Percentiles rank a stretch among this genome's conserved stretches.
phyloP scores from a whole-genome alignment of 148 eudicot species.

The Rhododendron vialii region DNA sequence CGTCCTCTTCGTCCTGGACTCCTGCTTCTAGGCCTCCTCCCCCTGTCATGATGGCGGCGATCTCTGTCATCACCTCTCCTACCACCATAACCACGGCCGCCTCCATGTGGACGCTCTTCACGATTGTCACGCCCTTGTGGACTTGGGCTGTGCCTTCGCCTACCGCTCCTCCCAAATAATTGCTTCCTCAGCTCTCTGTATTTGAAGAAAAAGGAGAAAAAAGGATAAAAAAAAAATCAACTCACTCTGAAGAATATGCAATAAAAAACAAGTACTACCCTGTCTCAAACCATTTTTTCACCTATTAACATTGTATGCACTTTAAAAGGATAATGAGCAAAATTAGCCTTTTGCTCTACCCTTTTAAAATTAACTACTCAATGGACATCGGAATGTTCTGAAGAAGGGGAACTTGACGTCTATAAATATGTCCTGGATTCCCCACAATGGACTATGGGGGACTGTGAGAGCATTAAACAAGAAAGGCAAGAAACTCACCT shows the following conservation, averaged over 20 bases:
- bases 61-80: constrained; percentile 72
- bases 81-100: constrained; percentile 81
- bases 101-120: constrained; percentile 54
- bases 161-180: constrained; percentile 70
- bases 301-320: not conserved
- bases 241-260: not conserved
- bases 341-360: not conserved
- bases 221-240: not conserved
- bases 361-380: not conserved
- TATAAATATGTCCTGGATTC: not conserved
- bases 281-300: not conserved
- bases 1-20: constrained; percentile 84
- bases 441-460: not conserved
- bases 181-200: constrained; percentile 80
- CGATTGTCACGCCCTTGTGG: constrained; percentile 57
- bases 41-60: constrained; percentile 55
- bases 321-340: not conserved
- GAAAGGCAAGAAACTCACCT: constrained; percentile 38
- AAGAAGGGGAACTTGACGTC: not conserved
- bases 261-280: not conserved
- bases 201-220: not conserved
- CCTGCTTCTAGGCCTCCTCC: constrained; percentile 84
- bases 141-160: constrained; percentile 68
- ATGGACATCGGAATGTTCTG: not conserved
- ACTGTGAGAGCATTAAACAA: not conserved